Evolutionary conservation across 352 stramenopile species (phyloP).

Genomic region (Globisporangium takayamanum): DNA sequence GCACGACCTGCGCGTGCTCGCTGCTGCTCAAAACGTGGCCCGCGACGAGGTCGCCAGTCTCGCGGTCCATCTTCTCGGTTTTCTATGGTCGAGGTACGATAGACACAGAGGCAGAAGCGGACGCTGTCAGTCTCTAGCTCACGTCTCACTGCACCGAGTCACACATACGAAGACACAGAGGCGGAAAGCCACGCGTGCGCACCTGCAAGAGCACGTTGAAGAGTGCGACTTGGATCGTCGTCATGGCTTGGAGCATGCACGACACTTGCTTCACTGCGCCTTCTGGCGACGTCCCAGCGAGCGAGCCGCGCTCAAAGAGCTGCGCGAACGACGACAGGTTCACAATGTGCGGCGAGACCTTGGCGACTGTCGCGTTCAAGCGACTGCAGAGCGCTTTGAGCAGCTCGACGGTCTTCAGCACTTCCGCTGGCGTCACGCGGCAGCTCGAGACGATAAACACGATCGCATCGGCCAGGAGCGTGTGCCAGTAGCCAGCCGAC

Average conservation of each 20-base stretch:
- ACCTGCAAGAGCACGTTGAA: constrained; percentile 50
- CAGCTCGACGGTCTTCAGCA: constrained; percentile 41
- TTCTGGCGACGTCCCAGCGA: constrained; percentile 55
- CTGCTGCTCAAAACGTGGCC: constrained; percentile 31
- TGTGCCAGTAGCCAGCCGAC: constrained; percentile 73
- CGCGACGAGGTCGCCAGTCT: constrained; percentile 40
- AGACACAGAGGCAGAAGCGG: neutral
- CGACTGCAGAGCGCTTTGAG: constrained; percentile 52
- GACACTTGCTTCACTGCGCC: constrained; percentile 66
- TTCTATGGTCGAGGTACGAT: constrained; percentile 16
- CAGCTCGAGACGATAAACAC: constrained; percentile 58
- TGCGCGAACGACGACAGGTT: constrained; percentile 72
- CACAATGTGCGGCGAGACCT: constrained; percentile 78
- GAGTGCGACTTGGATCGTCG: constrained; percentile 59
- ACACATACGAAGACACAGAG: neutral
- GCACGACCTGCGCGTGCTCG: constrained; percentile 46
- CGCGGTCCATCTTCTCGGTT: constrained; percentile 55
- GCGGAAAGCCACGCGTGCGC: neutral
- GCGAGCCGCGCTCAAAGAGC: constrained; percentile 60
- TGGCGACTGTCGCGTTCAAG: constrained; percentile 49
- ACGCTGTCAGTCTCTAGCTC: neutral
- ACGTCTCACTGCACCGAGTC: neutral
- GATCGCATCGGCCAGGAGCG: constrained; percentile 58
- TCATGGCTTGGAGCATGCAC: constrained; percentile 73
- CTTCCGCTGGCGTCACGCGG: constrained; percentile 41